A percentile compares a stretch with the other conserved stretches of the same genome.
phyloP scores from a whole-genome alignment of 2,329 filamentous ascomycete species.

The Talaromyces piceae region DNA sequence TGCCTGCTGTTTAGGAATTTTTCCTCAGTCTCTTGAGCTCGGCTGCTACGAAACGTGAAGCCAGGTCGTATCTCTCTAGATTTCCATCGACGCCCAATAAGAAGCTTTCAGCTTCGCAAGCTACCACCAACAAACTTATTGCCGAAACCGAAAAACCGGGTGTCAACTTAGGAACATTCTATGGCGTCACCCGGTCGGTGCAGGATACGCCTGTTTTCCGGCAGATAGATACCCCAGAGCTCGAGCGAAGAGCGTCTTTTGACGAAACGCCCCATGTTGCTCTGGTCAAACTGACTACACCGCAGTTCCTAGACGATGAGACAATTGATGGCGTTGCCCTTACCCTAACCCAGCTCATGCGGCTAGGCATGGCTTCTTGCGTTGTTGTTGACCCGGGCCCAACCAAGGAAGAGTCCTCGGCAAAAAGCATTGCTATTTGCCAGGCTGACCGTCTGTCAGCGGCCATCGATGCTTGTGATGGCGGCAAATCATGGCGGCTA shows the following conservation, averaged over 20 bases:
- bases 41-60: constrained; percentile 86
- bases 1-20: constrained; percentile 55
- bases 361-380: constrained; percentile 72
- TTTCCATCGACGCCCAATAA: constrained; percentile 51
- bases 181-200: constrained; percentile 51
- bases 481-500: constrained; percentile 61
- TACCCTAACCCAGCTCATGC: constrained; percentile 75
- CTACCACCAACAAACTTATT: constrained; percentile 17
- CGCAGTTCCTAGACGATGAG: constrained; percentile 61
- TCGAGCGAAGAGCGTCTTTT: constrained; percentile 21
- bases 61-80: constrained; percentile 81
- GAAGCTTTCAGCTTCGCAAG: constrained; percentile 25
- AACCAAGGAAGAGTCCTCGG: constrained; percentile 28
- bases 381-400: constrained; percentile 69
- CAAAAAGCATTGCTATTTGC: constrained; percentile 45
- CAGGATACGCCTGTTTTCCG: constrained; percentile 55
- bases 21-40: constrained; percentile 80
- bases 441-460: constrained; percentile 68
- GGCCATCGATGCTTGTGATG: constrained; percentile 63
- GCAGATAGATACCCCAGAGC: constrained; percentile 42
- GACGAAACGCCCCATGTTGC: constrained; percentile 62
- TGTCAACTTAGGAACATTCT: constrained; percentile 56
- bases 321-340: constrained; percentile 69
- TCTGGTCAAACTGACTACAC: constrained; percentile 72
- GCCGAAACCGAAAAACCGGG: constrained; percentile 37